Conservation (phyloP, 2,329 filamentous ascomycete species). For the Gremmenia infestans region DNA sequence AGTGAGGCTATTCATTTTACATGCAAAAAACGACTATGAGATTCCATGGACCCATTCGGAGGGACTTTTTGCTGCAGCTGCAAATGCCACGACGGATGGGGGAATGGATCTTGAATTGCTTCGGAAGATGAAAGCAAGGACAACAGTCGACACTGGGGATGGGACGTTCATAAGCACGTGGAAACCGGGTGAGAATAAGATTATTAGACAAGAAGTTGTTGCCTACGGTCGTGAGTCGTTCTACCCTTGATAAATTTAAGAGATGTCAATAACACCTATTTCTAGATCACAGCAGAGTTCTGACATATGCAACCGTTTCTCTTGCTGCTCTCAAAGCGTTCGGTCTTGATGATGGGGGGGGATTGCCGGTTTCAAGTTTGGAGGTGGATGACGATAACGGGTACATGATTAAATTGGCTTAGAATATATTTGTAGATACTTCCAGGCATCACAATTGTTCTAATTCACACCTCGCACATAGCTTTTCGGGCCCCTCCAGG, state of each 20-base stretch:
- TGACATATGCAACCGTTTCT: constrained; percentile 59
- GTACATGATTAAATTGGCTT: background rate
- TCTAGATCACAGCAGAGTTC: constrained; percentile 64
- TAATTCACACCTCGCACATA: too few relatives aligned
- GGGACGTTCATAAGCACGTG: constrained; percentile 31
- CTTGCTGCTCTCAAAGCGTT: constrained; percentile 64
- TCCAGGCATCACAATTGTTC: too few relatives aligned
- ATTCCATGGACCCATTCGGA: constrained; percentile 72
- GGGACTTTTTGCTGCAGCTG: constrained; percentile 56
- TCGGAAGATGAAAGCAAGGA: constrained; percentile 28
- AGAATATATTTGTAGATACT: too few relatives aligned
- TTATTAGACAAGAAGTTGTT: constrained; percentile 31
- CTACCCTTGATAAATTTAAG: background rate
- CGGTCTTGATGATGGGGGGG: constrained; percentile 35
- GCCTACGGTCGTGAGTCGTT: constrained; percentile 28
- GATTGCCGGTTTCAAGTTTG: constrained; percentile 8
- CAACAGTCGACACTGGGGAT: constrained; percentile 29
- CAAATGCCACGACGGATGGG: constrained; percentile 43
- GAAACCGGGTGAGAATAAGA: constrained; percentile 28
- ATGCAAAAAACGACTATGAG: constrained; percentile 75
- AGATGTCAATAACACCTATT: background rate
- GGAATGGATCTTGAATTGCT: constrained; percentile 25
- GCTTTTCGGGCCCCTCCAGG: too few relatives aligned
- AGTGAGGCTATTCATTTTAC: constrained; percentile 67
- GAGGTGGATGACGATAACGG: background rate